phyloP scores from a whole-genome alignment of 345 rosid genomes.

The Clausena lansium region DNA sequence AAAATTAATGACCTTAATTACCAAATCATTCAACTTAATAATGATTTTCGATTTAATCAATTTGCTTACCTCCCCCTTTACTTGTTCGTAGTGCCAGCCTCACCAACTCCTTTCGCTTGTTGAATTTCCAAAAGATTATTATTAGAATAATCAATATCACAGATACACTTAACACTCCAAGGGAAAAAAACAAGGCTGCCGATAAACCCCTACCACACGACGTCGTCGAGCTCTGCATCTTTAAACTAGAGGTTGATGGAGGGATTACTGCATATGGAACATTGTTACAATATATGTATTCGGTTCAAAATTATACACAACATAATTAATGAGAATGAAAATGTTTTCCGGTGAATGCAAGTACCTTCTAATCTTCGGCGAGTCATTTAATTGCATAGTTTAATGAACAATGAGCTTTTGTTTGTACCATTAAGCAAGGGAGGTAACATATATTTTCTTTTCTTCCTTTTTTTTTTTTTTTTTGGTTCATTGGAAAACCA shows the following conservation, averaged over 20 bases:
- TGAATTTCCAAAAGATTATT: conserved; percentile 25
- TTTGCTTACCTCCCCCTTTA: conserved; percentile 19
- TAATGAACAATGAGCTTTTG: not conserved
- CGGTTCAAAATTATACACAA: not conserved
- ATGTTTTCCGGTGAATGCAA: not conserved
- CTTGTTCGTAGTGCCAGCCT: conserved; percentile 7
- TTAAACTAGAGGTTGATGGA: conserved; percentile 8
- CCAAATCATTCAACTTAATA: not conserved
- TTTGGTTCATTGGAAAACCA: not conserved
- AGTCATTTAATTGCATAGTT: not conserved
- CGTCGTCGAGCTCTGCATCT: conserved; percentile 14
- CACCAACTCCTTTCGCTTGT: conserved; percentile 19
- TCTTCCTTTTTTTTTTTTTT: not conserved
- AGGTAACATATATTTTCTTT: not conserved
- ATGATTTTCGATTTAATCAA: not conserved
- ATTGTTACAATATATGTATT: not conserved
- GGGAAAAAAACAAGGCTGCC: conserved; percentile 29
- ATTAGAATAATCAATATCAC: conserved; percentile 30
- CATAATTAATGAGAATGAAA: not conserved
- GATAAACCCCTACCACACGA: conserved; percentile 6
- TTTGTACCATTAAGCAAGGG: not conserved
- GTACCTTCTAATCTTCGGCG: conserved; percentile 12
- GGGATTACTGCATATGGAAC: conserved; percentile 16
- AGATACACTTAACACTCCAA: conserved; percentile 32
- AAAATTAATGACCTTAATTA: not conserved